phyloP scores from a whole-genome alignment of 169 alveolate genomes.

The Plasmodium chabaudi region DNA sequence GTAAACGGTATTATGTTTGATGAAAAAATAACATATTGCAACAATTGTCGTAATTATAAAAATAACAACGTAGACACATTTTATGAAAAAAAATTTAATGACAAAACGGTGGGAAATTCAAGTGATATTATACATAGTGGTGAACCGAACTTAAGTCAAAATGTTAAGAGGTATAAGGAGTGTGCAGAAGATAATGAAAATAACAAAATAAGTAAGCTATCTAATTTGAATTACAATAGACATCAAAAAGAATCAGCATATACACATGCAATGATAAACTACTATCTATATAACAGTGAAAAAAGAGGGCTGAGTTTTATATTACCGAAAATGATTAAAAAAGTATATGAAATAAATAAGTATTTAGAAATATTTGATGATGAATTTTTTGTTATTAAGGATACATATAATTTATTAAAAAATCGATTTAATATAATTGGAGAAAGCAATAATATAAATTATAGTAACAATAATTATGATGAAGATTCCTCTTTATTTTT shows the following conservation, averaged over 20 bases:
- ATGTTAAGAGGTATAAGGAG: not conserved
- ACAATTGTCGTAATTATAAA: not conserved
- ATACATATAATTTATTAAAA: constrained; percentile 38
- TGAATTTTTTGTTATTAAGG: constrained; percentile 48
- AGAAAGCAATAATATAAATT: constrained; percentile 38
- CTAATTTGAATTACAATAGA: not conserved
- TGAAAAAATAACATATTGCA: not conserved
- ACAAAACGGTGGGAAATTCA: not conserved
- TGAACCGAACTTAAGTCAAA: not conserved
- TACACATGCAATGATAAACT: constrained; percentile 14
- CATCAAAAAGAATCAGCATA: constrained; percentile 13
- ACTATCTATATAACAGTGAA: constrained; percentile 33
- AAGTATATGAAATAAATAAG: constrained; percentile 30
- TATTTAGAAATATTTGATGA: constrained; percentile 50
- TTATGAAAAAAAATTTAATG: not conserved
- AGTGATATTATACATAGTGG: accelerated
- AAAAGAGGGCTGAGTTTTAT: constrained; percentile 21
- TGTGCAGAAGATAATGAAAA: not conserved
- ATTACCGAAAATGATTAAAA: constrained; percentile 11
- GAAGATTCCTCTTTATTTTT: constrained; percentile 26
- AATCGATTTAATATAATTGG: constrained; percentile 48
- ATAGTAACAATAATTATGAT: constrained; percentile 26
- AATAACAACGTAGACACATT: not conserved
- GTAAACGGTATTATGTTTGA: not conserved
- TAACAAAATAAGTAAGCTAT: not conserved